Evolutionary conservation across 2,329 filamentous ascomycete species (phyloP), one percentile per base, ranked within the genome.

Genomic region (Colletotrichum spinosum): DNA sequence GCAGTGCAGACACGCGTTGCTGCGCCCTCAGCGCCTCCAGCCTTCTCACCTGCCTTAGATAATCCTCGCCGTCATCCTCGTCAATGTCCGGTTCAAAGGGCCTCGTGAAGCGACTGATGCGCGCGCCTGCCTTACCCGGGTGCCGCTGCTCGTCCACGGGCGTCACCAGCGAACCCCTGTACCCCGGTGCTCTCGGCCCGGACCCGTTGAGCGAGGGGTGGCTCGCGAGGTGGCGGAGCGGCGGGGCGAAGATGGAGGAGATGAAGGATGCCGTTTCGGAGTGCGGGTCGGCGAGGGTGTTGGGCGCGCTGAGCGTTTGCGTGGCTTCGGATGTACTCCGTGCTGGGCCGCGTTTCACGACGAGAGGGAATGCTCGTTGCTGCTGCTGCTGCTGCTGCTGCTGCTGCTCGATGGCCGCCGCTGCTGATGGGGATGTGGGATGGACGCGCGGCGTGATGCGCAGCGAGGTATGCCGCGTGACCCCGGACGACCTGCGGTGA

Each of bases 61-160:
- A 58, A 33, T 54, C 53, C 38, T 49, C 55, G 2, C 49, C 55
- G 4, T 67, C 44, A 12, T 59, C 49, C 50, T 67, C 64, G 13
- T 58, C 50, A 7, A 60, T 67, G 3, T 60, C 64, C 11, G 54
- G 60, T 35, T 67, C 64, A 38, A 51, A 65, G 1, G 60, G 64
- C 4, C 55, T 51, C 6, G 64, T 59, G 49, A 64, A 67, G n/a
- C 64, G 64, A 41, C 64, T 67, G 7, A 67, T 64, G 0, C 73
- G 11, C 4, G 37, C 56, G 1, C 64, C 48, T 12, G 56, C 56
- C 57, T 67, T 60, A 15, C 67, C 65, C 15, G 60, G 52, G 8
- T 60, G 60, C 2, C 65, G 42, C 45, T 67, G 65, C 54, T 69
- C 60, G 39, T 55, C 44, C 7, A 65, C 37, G 8, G 65, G 59